Percentiles rank a stretch among this genome's conserved stretches.
Conservation (phyloP, 2,329 filamentous ascomycete species). For the Aspergillus flavus region DNA sequence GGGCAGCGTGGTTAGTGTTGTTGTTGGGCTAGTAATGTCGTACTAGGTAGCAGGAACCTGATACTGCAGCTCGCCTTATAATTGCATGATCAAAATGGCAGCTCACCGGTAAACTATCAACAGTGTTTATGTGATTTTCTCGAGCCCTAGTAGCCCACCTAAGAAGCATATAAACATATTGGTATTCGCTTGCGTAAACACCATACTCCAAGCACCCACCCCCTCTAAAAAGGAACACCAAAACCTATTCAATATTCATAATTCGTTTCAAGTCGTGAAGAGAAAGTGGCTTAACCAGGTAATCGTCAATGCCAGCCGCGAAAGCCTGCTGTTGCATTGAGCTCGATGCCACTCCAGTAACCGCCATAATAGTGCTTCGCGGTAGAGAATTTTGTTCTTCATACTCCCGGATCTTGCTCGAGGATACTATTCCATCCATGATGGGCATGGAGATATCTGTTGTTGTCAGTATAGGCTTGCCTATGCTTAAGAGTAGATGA, state of each 20-base stretch:
- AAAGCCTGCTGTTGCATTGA: constrained; percentile 34
- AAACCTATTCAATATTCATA: constrained; percentile 28
- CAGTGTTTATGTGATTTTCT: neutral
- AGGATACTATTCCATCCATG: constrained; percentile 48
- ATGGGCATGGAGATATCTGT: constrained; percentile 49
- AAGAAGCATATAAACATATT: neutral
- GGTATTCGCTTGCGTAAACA: neutral
- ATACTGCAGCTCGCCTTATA: no score
- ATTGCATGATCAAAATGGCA: neutral
- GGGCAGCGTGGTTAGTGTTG: no score
- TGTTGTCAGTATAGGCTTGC: constrained; percentile 8
- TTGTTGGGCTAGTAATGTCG: no score
- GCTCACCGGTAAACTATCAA: neutral
- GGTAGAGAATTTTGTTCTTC: constrained; percentile 30
- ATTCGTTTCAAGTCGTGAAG: constrained; percentile 34
- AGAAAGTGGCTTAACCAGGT: constrained; percentile 36
- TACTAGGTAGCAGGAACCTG: no score
- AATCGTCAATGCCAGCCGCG: constrained; percentile 34
- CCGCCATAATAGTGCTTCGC: constrained; percentile 33
- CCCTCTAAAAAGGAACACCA: neutral
- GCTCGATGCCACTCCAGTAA: constrained; percentile 36
- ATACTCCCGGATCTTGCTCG: constrained; percentile 42
- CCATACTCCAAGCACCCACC: neutral
- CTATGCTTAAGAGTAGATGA: neutral
- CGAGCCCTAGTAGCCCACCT: neutral